Evolutionary conservation across 1,284 basidiomycete species (phyloP).

Genomic region (Apiotrichum gracile): DNA sequence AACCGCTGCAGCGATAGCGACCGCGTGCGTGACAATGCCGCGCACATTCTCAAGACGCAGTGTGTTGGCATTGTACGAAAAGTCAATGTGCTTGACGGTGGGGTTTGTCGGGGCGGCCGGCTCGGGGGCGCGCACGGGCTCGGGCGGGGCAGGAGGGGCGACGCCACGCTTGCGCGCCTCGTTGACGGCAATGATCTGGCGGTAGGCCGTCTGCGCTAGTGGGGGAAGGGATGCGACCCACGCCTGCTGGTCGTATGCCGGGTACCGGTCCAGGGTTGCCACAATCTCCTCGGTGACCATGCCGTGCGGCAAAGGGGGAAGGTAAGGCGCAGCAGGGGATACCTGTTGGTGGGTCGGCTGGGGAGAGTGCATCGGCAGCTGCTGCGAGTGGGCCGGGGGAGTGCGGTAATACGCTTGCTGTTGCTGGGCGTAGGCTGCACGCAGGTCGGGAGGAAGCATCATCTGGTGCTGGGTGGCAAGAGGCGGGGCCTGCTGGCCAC

Average conservation of each 20-base stretch:
- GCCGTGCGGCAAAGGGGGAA: conserved; percentile 36
- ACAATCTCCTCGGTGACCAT: conserved; percentile 43
- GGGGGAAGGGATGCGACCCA: conserved; percentile 36
- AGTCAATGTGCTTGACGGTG: conserved; percentile 15
- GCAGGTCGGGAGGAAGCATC: conserved; percentile 4
- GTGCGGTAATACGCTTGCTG: not conserved
- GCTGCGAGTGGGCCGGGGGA: not conserved
- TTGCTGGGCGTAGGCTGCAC: not conserved
- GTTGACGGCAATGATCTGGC: conserved; percentile 27
- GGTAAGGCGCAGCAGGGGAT: conserved; percentile 12
- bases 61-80: conserved; percentile 13
- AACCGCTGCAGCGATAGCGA: conserved; percentile 32
- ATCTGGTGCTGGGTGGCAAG: not conserved
- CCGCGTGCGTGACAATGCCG: conserved; percentile 39
- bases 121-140: not conserved
- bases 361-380: not conserved
- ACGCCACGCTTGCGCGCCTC: conserved; percentile 30
- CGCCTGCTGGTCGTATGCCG: conserved; percentile 34
- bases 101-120: not conserved
- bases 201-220: conserved; percentile 28
- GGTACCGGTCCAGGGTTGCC: conserved; percentile 35
- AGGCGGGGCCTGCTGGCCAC: not conserved
- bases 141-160: not conserved
- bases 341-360: not conserved
- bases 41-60: conserved; percentile 38